phyloP scores from a whole-genome alignment of 108 stramenopile species.

The Cyclotella sp. region DNA sequence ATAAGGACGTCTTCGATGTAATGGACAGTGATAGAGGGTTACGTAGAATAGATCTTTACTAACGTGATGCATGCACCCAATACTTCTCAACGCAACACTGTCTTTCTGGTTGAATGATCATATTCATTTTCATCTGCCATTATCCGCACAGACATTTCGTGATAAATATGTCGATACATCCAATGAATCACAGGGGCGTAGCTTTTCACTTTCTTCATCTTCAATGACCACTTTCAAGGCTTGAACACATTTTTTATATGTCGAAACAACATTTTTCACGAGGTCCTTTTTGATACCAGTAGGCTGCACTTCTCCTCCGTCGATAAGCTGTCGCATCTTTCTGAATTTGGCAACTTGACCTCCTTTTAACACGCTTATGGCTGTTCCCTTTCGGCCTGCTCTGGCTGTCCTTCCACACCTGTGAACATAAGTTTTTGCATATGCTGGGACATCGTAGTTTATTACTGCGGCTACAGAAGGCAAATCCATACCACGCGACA shows the following conservation, averaged over 20 bases:
- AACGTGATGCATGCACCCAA: not conserved
- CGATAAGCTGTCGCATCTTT: constrained; percentile 69
- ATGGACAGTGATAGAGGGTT: not conserved
- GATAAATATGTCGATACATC: constrained; percentile 31
- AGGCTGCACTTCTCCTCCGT: constrained; percentile 44
- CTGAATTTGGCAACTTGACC: constrained; percentile 73
- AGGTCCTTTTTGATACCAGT: constrained; percentile 64
- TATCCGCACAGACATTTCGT: not conserved
- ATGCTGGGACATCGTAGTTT: constrained; percentile 85
- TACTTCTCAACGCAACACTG: not conserved
- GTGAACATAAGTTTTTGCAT: constrained; percentile 89
- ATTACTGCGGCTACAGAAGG: constrained; percentile 65
- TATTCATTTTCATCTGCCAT: not conserved
- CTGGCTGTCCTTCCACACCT: constrained; percentile 83
- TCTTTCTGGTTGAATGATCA: not conserved
- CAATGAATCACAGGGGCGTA: constrained; percentile 35
- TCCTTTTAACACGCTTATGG: constrained; percentile 75
- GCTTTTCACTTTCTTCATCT: constrained; percentile 64
- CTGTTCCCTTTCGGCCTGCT: constrained; percentile 71
- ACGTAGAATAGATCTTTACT: constrained; percentile 2
- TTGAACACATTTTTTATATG: constrained; percentile 62
- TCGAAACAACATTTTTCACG: constrained; percentile 51
- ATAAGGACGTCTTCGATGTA: constrained; percentile 6
- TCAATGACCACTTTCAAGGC: constrained; percentile 64
- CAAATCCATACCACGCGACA: constrained; percentile 89